Evolutionary conservation across 2,329 filamentous ascomycete species (phyloP), one percentile per base, ranked within the genome.

Genomic region (Hypoxylon sp.): DNA sequence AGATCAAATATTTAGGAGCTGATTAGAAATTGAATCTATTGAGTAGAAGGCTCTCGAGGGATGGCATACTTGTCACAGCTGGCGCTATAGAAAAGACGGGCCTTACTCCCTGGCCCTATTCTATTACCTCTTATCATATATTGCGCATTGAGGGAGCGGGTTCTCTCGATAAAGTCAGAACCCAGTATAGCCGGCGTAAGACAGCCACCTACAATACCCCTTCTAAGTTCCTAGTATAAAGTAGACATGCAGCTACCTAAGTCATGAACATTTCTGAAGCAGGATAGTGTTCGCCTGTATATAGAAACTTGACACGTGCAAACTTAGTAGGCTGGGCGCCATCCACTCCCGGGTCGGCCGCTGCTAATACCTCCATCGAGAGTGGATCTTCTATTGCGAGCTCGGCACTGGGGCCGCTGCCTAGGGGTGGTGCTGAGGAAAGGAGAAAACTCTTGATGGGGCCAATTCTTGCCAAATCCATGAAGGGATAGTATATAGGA

Each of bases 201-300:
- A 54, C 50, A 54, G 30, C 50, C 50, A 25, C 50, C 50, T 2
- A 33, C 37, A 14, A 40, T 54, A 33, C 13, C 17, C 50, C 31
- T 6, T 25, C 50, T 7, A 54, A 10, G 1, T 54, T 20, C 30
- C 31, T 54, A 6, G 17, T 33, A 54, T 40, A 54, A 14, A 54
- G 50, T 10, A 54, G 31, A 1, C 31, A 54, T 10, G 50, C 50
- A n/a, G 50, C 14, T 14, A 31, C 50, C 11, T 40, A n/a, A 14
- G 50, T 31, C 31, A 54, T 54, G 30, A 37, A 37, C 33, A 54
- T 35, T n/a, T 7, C 31, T 11, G 50, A 33, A 22, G 31, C 30
- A 22, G 50, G 50, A 31, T 54, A 54, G 31, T 54, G 31, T 22
- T 30, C 50, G 17, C 30, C 50, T 10, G 50, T 33, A 54, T 54